A percentile compares a stretch with the other conserved stretches of the same genome.
phyloP scores from a whole-genome alignment of 2,329 filamentous ascomycete species.

The Paecilomyces sp. region DNA sequence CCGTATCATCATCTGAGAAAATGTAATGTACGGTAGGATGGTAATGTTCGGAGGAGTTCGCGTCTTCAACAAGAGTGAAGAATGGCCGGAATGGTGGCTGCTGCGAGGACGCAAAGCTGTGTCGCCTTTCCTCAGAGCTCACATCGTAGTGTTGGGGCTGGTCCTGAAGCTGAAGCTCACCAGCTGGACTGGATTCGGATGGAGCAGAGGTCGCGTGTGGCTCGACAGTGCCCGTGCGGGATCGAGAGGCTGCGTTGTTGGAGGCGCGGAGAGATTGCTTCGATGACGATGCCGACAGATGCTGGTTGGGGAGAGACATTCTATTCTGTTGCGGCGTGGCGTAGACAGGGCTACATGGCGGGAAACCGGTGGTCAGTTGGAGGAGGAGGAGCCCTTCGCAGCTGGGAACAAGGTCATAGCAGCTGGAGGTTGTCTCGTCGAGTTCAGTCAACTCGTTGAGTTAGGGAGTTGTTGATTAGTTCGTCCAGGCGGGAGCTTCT shows the following conservation, averaged over 20 bases:
- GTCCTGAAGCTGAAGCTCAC: slow-evolving; percentile 4
- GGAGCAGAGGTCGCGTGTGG: neutral
- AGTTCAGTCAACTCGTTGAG: neutral
- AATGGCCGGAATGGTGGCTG: slow-evolving; percentile 63
- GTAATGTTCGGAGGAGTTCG: slow-evolving; percentile 63
- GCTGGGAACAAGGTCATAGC: neutral
- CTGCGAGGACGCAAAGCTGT: slow-evolving; percentile 10
- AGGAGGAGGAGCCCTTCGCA: neutral
- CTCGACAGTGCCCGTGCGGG: slow-evolving; percentile 16
- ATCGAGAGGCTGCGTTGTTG: slow-evolving; percentile 3
- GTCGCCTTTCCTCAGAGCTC: slow-evolving; percentile 7
- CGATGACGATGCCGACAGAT: slow-evolving; percentile 22
- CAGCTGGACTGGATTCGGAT: slow-evolving; percentile 1
- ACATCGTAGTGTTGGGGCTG: slow-evolving; percentile 5
- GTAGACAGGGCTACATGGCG: slow-evolving; percentile 20
- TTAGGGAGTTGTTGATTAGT: neutral
- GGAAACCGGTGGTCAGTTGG: neutral
- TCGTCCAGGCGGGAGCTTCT: neutral
- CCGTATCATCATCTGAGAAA: slow-evolving; percentile 84
- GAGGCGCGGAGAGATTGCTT: slow-evolving; percentile 15
- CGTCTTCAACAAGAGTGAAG: slow-evolving; percentile 78
- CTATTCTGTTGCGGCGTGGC: slow-evolving; percentile 7
- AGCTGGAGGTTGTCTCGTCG: neutral
- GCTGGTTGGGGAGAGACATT: slow-evolving; percentile 28
- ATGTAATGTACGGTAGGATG: slow-evolving; percentile 88